Base-by-base conservation (phyloP, 257 asterid species). In the Forsythia suspensa region DNA sequence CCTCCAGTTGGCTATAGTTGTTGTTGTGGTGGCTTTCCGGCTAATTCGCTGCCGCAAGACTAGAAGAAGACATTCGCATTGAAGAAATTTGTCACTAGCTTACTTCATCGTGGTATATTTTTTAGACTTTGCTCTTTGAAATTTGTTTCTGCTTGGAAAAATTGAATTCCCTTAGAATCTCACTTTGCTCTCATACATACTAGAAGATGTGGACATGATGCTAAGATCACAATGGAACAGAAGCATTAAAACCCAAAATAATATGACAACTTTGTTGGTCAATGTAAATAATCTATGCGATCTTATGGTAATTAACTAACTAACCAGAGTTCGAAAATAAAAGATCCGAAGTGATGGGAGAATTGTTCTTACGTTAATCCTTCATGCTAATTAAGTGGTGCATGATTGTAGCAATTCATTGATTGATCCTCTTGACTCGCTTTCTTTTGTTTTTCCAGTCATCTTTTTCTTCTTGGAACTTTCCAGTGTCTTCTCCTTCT, bases 1-100 rank as follows among this genome's bases (percentile, higher is more conserved):
- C 79, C 83, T 92, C 85, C 94, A 94, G 81, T 88, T 85, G 18
- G 83, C 74, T 70, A 20, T 88, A 83, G 82, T 88, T 75, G 71
- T 88, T 75, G 16, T 82, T 77, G 66, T 86, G 69, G 41, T 89
- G 78, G 88, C 80, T 74, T 82, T 77, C 44, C 76, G 86, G 73
- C 80, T 81, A 52, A 76, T 78, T 69, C 84, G 82, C 55, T 75
- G 88, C 41, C 88, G 84, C 73, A 92, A 86, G 82, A 82, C 82
- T 13, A 89, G 89, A 86, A 86, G 91, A 87, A 84, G 93, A 79
- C 88, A 77, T 79, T 52, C 76, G 1, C 78, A 85, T 77, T 86
- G 87, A 79, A 74, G 70, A 68, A 20, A 76, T 42, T 79, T 75
- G 66, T 55, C 40, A 13, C 52, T 77, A 71, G 63, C 65, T 73